Conservation (phyloP, 371 early-diverging fungal genomes). For the Mucor lusitanicus region DNA sequence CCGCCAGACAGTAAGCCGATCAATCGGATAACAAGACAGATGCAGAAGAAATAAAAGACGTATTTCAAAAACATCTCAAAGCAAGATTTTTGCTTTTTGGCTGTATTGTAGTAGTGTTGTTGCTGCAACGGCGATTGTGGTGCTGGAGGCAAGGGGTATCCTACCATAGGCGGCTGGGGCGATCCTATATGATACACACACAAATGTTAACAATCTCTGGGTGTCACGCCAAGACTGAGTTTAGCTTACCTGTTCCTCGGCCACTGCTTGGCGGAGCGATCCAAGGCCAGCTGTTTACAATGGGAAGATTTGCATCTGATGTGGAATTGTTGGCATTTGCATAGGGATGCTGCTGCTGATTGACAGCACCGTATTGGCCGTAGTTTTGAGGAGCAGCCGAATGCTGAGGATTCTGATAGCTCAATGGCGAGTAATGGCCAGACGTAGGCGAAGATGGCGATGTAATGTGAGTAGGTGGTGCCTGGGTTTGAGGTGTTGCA, state of each 20-base stretch:
- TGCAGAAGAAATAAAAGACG: not conserved
- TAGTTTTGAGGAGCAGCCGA: not conserved
- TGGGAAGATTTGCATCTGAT: not conserved
- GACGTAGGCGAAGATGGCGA: not conserved
- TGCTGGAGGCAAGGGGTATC: not conserved
- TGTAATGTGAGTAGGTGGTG: not conserved
- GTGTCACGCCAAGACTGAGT: conserved; percentile 3
- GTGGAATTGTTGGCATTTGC: not conserved
- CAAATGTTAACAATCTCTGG: not conserved
- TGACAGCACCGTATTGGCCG: not conserved
- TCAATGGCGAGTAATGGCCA: not conserved
- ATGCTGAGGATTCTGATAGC: not conserved
- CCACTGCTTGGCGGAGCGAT: conserved; percentile 2
- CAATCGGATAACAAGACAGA: not conserved
- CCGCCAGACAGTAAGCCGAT: not conserved
- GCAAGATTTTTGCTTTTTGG: not conserved
- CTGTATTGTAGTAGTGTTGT: not conserved
- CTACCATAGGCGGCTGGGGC: not conserved
- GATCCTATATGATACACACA: not conserved
- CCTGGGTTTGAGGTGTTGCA: not conserved
- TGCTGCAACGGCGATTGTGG: not conserved
- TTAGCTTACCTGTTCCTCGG: not conserved
- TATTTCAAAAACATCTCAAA: not conserved
- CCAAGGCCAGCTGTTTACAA: not conserved
- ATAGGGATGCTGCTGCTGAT: not conserved